phyloP scores from a whole-genome alignment of 2,329 filamentous ascomycete genomes.

The Helotiales sp. region DNA sequence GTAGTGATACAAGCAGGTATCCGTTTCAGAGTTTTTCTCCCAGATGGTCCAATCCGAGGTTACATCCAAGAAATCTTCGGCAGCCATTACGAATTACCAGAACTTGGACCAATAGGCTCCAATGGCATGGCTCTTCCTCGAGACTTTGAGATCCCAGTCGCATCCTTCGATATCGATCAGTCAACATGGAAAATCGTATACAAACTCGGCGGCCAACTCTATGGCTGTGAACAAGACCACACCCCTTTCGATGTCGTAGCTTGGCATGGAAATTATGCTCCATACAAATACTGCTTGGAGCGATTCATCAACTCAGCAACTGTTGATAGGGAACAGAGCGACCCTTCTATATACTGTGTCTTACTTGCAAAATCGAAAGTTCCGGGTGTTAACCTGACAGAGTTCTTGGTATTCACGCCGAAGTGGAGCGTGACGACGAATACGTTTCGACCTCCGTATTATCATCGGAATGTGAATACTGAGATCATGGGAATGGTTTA shows the following conservation, averaged over 20 bases:
- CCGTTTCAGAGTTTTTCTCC: conserved; percentile 58
- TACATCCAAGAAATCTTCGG: conserved; percentile 61
- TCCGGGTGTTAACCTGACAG: conserved; percentile 55
- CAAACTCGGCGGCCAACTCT: conserved; percentile 1
- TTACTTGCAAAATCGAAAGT: conserved; percentile 56
- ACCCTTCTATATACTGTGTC: conserved; percentile 66
- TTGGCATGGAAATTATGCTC: conserved; percentile 76
- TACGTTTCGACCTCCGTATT: conserved; percentile 59
- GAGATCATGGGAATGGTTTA: conserved; percentile 46
- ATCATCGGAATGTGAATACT: conserved; percentile 51
- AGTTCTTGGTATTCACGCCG: conserved; percentile 68
- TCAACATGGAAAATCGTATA: conserved; percentile 37
- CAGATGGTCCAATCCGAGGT: conserved; percentile 57
- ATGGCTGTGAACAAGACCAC: conserved; percentile 59
- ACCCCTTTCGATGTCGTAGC: conserved; percentile 75
- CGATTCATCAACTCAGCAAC: conserved; percentile 59
- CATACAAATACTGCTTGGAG: conserved; percentile 61
- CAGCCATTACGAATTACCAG: conserved; percentile 61
- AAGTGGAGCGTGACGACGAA: conserved; percentile 62
- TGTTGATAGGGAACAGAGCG: conserved; percentile 62
- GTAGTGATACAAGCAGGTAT: conserved; percentile 63
- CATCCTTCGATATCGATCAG: conserved; percentile 47
- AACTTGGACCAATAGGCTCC: conserved; percentile 63
- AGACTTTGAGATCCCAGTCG: conserved; percentile 63
- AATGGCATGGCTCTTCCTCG: conserved; percentile 63